Conservation (phyloP, 305 asterid species). For the Ruellia speciosa region DNA sequence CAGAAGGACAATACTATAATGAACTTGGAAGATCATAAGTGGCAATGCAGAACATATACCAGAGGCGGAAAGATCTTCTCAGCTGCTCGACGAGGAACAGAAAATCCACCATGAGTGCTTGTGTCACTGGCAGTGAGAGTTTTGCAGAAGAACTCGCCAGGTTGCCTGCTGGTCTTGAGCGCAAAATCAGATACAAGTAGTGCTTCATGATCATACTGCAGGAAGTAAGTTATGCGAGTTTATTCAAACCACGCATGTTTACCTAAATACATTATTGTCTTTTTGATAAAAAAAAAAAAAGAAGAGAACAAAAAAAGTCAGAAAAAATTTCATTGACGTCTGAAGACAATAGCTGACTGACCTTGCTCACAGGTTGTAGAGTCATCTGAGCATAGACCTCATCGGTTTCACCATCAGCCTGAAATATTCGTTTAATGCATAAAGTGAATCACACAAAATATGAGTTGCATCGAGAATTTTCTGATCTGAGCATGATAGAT, state of each 20-base stretch:
- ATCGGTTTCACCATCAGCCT: constrained; percentile 97
- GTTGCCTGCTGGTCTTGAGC: constrained; percentile 81
- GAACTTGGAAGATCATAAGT: neutral
- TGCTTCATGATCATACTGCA: constrained; percentile 91
- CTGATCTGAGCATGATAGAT: neutral
- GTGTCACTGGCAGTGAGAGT: constrained; percentile 97
- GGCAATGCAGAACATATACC: constrained; percentile 31
- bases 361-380: constrained; percentile 93
- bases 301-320: neutral
- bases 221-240: constrained; percentile 1
- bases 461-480: neutral
- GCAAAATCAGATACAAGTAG: constrained; percentile 78
- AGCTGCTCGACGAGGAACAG: constrained; percentile 98
- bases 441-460: constrained; percentile 14
- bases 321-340: too few relatives aligned
- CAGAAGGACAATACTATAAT: constrained; percentile 13
- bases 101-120: constrained; percentile 97
- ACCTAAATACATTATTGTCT: too few relatives aligned
- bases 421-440: constrained; percentile 8
- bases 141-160: constrained; percentile 88
- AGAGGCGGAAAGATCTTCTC: constrained; percentile 97
- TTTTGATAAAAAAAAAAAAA: too few relatives aligned
- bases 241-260: too few relatives aligned
- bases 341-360: constrained; percentile 15
- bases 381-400: constrained; percentile 99